These are phyloP conservation scores for Elsinoe australis DNA, from an alignment of 2,329 filamentous ascomycete genomes.

Conservation along the genomic window DNA sequence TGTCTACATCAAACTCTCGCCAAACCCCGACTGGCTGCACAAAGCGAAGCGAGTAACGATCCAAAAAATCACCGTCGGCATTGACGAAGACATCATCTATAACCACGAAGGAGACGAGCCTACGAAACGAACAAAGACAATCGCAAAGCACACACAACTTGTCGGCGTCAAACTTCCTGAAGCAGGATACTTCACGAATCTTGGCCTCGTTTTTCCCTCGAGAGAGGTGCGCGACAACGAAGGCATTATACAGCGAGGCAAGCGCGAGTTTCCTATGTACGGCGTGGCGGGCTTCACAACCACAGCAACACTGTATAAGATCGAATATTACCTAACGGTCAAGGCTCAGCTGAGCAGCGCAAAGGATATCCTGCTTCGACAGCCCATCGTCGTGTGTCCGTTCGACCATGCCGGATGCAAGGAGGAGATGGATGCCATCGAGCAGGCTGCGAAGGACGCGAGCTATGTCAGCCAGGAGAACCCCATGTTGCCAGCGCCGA, in stretches of 20 bases:
- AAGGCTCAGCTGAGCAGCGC: conserved; percentile 81
- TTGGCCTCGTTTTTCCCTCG: conserved; percentile 82
- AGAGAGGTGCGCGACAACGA: conserved; percentile 82
- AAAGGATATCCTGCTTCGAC: conserved; percentile 77
- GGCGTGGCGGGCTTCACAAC: conserved; percentile 88
- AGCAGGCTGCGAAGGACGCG: conserved; percentile 89
- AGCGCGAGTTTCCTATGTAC: conserved; percentile 82
- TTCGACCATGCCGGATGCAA: conserved; percentile 93
- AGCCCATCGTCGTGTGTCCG: conserved; percentile 92
- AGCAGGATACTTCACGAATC: conserved; percentile 83
- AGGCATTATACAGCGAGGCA: conserved; percentile 76
- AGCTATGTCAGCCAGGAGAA: conserved; percentile 81
- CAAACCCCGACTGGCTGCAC: conserved; percentile 82
- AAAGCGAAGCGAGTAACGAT: conserved; percentile 91
- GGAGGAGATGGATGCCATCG: conserved; percentile 97
- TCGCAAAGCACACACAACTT: conserved; percentile 74
- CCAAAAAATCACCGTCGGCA: conserved; percentile 83
- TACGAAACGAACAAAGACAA: conserved; percentile 76
- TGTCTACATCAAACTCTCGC: conserved; percentile 88
- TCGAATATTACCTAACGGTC: conserved; percentile 91
- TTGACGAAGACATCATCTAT: conserved; percentile 98
- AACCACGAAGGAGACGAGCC: conserved; percentile 97
- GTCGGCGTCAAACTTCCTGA: conserved; percentile 83
- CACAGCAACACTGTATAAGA: conserved; percentile 89
- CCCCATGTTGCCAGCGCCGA: conserved; percentile 81